phyloP scores from a whole-genome alignment of 2,329 filamentous ascomycete species.

The Ophiocordyceps sinensis region DNA sequence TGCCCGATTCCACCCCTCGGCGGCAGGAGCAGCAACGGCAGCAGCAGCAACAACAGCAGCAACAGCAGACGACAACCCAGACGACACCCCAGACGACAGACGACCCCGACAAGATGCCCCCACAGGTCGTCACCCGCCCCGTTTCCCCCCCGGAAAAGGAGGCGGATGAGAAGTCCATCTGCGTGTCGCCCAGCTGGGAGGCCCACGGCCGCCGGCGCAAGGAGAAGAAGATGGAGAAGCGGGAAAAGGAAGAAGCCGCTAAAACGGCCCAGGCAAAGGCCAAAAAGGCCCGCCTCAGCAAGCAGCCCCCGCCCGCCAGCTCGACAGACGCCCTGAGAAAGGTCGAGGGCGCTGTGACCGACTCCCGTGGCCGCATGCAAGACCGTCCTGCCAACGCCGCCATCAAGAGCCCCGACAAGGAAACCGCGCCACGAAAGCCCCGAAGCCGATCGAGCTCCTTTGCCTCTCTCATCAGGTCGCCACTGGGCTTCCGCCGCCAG shows the following conservation, averaged over 20 bases:
- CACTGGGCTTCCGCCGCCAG: constrained; percentile 19
- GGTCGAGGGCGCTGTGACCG: not conserved
- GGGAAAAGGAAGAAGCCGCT: constrained; percentile 10
- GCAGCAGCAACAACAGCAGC: too few species aligned
- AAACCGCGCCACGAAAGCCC: constrained; percentile 5
- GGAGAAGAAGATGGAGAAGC: constrained; percentile 30
- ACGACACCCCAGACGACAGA: too few species aligned
- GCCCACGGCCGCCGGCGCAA: constrained; percentile 38
- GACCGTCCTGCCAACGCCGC: constrained; percentile 8
- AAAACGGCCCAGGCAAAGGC: constrained; percentile 10
- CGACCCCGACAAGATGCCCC: constrained; percentile 8
- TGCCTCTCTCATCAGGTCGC: constrained; percentile 18
- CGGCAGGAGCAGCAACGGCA: too few species aligned
- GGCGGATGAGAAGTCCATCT: constrained; percentile 26
- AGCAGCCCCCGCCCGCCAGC: constrained; percentile 2
- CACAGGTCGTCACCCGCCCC: constrained; percentile 17
- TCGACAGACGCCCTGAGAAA: constrained; percentile 3
- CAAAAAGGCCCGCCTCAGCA: constrained; percentile 5
- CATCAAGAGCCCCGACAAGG: constrained; percentile 7
- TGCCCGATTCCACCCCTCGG: too few species aligned
- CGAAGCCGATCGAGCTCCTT: constrained; percentile 22
- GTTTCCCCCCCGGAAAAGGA: constrained; percentile 16
- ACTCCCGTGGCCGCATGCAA: constrained; percentile 1
- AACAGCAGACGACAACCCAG: too few species aligned
- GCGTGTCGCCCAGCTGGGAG: constrained; percentile 49